Evolutionary conservation across 1,139 yeast species (phyloP).

Genomic region (Lodderomyces pseudojiufengensis): DNA sequence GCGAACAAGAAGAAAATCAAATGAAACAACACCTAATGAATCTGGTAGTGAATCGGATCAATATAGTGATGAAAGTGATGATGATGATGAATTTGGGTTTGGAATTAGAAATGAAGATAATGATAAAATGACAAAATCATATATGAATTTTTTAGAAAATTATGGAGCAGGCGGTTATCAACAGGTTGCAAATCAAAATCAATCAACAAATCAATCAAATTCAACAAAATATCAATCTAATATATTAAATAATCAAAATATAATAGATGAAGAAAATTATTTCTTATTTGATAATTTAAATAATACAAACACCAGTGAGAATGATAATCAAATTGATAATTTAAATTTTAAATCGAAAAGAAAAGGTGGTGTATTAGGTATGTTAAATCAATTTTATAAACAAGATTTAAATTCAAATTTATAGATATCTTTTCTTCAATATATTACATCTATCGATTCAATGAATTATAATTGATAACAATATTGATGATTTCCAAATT

Average conservation of each 20-base stretch:
- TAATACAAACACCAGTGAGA: slow-evolving; percentile 19
- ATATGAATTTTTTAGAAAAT: slow-evolving; percentile 80
- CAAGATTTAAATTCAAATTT: slow-evolving; percentile 35
- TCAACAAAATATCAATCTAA: background rate
- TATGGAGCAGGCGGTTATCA: slow-evolving; percentile 39
- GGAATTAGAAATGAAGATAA: slow-evolving; percentile 43
- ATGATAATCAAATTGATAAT: slow-evolving; percentile 7
- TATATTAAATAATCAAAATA: background rate
- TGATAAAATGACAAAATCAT: slow-evolving; percentile 90
- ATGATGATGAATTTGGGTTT: slow-evolving; percentile 32
- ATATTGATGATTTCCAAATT: no score
- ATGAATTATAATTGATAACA: no score
- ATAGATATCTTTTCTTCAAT: no score
- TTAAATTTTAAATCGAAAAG: slow-evolving; percentile 13
- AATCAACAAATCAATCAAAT: slow-evolving; percentile 2
- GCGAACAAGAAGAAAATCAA: slow-evolving; percentile 12
- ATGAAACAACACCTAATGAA: slow-evolving; percentile 3
- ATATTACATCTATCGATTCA: no score
- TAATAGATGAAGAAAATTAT: slow-evolving; percentile 13
- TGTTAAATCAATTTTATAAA: slow-evolving; percentile 78
- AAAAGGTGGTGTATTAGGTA: slow-evolving; percentile 67
- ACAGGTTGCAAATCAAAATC: slow-evolving; percentile 9
- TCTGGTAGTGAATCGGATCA: background rate
- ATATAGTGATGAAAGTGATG: slow-evolving; percentile 11
- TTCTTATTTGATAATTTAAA: slow-evolving; percentile 27